These are phyloP conservation scores for Parastagonospora avenae DNA, from an alignment of 2,329 filamentous ascomycete species.

Conservation along the genomic window DNA sequence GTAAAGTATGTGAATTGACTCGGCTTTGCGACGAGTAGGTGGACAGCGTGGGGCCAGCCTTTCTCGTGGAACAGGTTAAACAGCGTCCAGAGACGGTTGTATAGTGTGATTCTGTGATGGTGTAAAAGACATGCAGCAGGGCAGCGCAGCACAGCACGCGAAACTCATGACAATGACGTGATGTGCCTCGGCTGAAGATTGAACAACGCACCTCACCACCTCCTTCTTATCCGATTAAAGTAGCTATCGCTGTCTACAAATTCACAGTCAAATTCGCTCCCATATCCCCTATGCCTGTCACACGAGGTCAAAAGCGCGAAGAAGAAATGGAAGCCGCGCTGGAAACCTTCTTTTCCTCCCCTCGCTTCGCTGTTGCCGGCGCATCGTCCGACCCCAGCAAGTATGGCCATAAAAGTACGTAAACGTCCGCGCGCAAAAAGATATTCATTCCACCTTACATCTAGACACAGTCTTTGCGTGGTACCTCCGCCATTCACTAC, in stretches of 20 bases:
- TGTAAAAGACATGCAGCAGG: too few relatives aligned
- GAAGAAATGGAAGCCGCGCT: slow-evolving; percentile 69
- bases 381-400: slow-evolving; percentile 84
- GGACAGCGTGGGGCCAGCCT: too few relatives aligned
- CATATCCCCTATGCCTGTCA: slow-evolving; percentile 26
- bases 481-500: slow-evolving; percentile 79
- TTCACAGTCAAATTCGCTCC: not conserved
- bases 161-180: slow-evolving; percentile 22
- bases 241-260: not conserved
- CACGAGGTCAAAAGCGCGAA: slow-evolving; percentile 28
- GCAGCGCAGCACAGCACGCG: slow-evolving; percentile 15
- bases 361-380: slow-evolving; percentile 85
- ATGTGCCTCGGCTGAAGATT: not conserved
- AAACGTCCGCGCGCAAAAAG: not conserved
- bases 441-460: not conserved
- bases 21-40: too few relatives aligned
- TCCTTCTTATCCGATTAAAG: not conserved
- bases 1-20: too few relatives aligned
- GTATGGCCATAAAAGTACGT: slow-evolving; percentile 83
- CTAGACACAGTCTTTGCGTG: slow-evolving; percentile 76
- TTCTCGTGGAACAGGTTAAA: too few relatives aligned
- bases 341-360: slow-evolving; percentile 78
- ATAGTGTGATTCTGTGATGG: too few relatives aligned
- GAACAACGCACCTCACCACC: not conserved
- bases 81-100: too few relatives aligned